Base-by-base conservation (phyloP, 2,329 filamentous ascomycete species). In the Clonostachys byssicola region DNA sequence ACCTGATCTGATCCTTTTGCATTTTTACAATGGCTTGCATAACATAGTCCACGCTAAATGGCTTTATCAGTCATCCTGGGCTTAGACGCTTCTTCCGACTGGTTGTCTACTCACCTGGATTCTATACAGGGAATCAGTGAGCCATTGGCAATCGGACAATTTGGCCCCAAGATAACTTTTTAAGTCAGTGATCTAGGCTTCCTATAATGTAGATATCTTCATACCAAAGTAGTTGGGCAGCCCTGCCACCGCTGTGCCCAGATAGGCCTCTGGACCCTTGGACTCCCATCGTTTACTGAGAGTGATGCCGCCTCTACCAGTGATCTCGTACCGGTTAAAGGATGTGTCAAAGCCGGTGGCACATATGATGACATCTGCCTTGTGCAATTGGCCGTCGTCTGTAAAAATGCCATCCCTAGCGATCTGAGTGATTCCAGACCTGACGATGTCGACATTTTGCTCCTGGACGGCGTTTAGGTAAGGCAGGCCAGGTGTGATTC, bases 291-390 rank as follows among this genome's bases (percentile, higher is more conserved):
- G 4, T 16, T 38, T 16, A 38, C 13, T 38, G 13, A 38, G 35
- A 13, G 35, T 38, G 13, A 38, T 16, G 35, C 35, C 35, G 6
- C 35, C 35, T 38, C 35, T 13, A 4, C 35, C 35, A 16, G 16
- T 54, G 35, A 38, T 60, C 34, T 78, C 70, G 34, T 38, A 38
- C 16, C 35, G 12, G 6, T 38, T 16, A 16, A 38, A 38, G 16
- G 72, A 75, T 18, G 70, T 70, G 53, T 79, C 70, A 54, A 78
- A 80, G 5, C 77, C 75, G 1, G 75, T 79, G 34, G 76, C 77
- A 51, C 76, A 80, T 45, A 82, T 64, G 34, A 83, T 73, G 30
- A 67, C 69, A 53, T 83, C 80, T 14, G 80, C 68, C 42, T 74
- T 64, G 42, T 75, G 54, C 12, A 72, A 55, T 43, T 68, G 56